Conservation (phyloP, 2,329 filamentous ascomycete genomes). For the Arthrobotrys entomopaga region DNA sequence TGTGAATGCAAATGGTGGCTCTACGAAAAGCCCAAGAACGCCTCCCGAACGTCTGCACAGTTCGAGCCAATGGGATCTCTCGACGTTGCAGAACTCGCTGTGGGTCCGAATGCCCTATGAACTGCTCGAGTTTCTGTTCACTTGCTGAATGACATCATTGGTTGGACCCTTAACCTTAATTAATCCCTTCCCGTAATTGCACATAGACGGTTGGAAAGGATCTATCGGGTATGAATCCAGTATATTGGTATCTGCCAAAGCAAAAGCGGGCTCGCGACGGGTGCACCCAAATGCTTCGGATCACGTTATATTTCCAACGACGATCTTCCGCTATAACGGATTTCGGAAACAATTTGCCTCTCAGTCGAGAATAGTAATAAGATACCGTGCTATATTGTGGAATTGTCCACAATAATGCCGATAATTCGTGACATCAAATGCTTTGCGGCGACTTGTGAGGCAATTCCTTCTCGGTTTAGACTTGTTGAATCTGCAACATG, state of each 20-base stretch:
- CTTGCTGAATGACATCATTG: conserved; percentile 23
- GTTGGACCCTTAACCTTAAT: conserved; percentile 35
- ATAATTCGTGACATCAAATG: conserved; percentile 2
- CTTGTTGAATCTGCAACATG: too few species aligned
- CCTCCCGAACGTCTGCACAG: not conserved
- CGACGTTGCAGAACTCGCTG: conserved; percentile 25
- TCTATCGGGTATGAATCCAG: conserved; percentile 11
- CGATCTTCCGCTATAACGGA: conserved; percentile 9
- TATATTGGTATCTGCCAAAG: not conserved
- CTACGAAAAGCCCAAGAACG: not conserved
- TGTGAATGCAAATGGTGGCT: not conserved
- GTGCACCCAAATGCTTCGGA: conserved; percentile 9
- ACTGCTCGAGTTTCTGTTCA: too few species aligned
- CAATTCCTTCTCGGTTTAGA: not conserved
- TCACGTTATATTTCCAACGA: conserved; percentile 1
- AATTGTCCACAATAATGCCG: too few species aligned
- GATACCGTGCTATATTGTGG: too few species aligned
- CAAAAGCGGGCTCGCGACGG: not conserved
- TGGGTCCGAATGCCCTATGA: conserved; percentile 14
- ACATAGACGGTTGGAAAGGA: conserved; percentile 13
- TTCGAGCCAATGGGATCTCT: conserved; percentile 3
- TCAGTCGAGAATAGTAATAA: not conserved
- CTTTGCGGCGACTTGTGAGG: conserved; percentile 13
- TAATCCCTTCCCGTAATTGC: conserved; percentile 4
- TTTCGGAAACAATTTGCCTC: not conserved